Evolutionary conservation across 2,329 filamentous ascomycete genomes (phyloP).

Genomic region (Alternaria burnsii): DNA sequence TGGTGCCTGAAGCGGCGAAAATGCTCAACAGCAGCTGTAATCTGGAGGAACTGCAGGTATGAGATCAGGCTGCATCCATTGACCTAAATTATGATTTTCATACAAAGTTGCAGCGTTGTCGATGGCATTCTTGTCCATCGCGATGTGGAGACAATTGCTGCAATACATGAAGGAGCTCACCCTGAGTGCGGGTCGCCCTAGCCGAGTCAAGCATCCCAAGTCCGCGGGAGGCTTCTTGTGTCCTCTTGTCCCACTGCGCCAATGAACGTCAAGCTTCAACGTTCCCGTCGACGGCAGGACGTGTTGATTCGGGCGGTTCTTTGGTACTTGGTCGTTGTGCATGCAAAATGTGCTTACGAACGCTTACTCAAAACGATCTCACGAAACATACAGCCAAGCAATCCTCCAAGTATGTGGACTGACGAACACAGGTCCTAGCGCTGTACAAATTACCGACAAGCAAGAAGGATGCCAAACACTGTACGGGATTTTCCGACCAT

Average conservation of each 20-base stretch:
- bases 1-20: background rate
- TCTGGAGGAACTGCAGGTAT: background rate
- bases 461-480: background rate
- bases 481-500: background rate
- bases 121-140: background rate
- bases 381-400: conserved; percentile 1
- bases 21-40: background rate
- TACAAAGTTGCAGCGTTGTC: background rate
- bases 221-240: conserved; percentile 1
- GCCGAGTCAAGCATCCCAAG: conserved; percentile 4
- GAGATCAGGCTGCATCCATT: background rate
- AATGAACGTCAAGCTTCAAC: background rate
- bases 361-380: background rate
- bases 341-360: background rate
- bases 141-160: background rate
- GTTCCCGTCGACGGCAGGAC: background rate
- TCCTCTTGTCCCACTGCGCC: background rate
- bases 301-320: background rate
- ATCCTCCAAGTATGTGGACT: background rate
- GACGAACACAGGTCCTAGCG: background rate
- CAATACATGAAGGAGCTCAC: background rate
- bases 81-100: background rate
- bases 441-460: conserved; percentile 1
- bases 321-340: background rate
- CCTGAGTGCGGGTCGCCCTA: background rate